These are phyloP conservation scores for Debaryomyces sp. DNA, from an alignment of 1,139 yeast species.

Conservation along the genomic window DNA sequence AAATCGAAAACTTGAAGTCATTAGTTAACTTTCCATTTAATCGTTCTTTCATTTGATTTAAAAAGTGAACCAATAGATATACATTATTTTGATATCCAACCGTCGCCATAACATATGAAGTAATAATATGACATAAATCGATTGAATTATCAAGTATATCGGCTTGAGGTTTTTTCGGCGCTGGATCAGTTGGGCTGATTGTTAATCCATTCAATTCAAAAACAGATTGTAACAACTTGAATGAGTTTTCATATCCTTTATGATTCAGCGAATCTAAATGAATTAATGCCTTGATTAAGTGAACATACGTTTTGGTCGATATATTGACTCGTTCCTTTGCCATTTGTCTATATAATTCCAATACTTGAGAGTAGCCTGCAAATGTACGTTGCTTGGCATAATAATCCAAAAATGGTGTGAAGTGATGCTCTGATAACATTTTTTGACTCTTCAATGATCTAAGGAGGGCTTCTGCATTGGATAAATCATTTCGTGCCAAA, in stretches of 20 bases:
- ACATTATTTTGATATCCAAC: conserved; percentile 20
- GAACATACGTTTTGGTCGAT: conserved; percentile 40
- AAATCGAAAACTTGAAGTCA: conserved; percentile 29
- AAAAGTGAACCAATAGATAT: conserved; percentile 30
- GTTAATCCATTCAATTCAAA: conserved; percentile 36
- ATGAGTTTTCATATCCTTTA: conserved; percentile 28
- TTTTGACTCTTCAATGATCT: conserved; percentile 17
- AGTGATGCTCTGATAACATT: conserved; percentile 27
- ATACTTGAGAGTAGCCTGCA: conserved; percentile 30
- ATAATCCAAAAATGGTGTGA: conserved; percentile 32
- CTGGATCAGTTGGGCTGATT: conserved; percentile 11
- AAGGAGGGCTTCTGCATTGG: conserved; percentile 19
- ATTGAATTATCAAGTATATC: conserved; percentile 19
- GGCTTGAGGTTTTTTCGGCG: conserved; percentile 12
- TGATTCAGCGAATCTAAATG: conserved; percentile 34
- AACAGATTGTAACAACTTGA: conserved; percentile 33
- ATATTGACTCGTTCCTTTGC: conserved; percentile 32
- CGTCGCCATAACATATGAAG: conserved; percentile 25
- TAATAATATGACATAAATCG: conserved; percentile 28
- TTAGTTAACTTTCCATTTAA: conserved; percentile 26
- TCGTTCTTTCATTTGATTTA: conserved; percentile 28
- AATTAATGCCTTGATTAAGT: conserved; percentile 45
- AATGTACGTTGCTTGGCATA: conserved; percentile 26
- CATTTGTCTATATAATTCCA: conserved; percentile 45
- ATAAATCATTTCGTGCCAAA: conserved; percentile 18